A percentile compares a stretch with the other conserved stretches of the same genome.
phyloP scores from a whole-genome alignment of 306 rosid genomes.

The Gastrolobium villosum region DNA sequence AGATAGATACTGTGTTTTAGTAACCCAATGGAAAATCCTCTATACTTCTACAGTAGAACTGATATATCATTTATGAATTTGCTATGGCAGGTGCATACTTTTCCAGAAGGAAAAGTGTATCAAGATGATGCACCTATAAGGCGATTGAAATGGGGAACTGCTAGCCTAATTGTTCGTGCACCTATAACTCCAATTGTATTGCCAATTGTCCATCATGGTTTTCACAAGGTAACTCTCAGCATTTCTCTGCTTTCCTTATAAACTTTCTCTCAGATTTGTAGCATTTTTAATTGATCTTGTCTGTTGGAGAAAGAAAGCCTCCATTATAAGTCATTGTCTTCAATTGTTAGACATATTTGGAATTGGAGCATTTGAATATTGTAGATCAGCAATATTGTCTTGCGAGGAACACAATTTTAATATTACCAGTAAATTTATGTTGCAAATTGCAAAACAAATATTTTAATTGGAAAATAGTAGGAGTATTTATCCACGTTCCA shows the following conservation, averaged over 20 bases:
- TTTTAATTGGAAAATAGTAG: slow-evolving; percentile 32
- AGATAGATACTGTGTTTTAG: background rate
- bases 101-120: slow-evolving; percentile 89
- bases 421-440: slow-evolving; percentile 3
- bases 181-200: slow-evolving; percentile 81
- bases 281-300: slow-evolving; percentile 25
- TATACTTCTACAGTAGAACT: slow-evolving; percentile 15
- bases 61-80: slow-evolving; percentile 39
- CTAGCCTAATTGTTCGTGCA: slow-evolving; percentile 92
- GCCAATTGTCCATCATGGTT: slow-evolving; percentile 89
- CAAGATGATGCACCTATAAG: slow-evolving; percentile 87
- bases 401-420: slow-evolving; percentile 7
- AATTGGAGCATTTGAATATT: slow-evolving; percentile 32
- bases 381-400: slow-evolving; percentile 15
- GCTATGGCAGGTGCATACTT: slow-evolving; percentile 78
- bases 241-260: background rate
- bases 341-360: slow-evolving; percentile 24
- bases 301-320: slow-evolving; percentile 34
- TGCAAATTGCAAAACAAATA: slow-evolving; percentile 41
- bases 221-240: slow-evolving; percentile 67
- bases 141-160: slow-evolving; percentile 94
- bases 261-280: background rate
- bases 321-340: slow-evolving; percentile 4
- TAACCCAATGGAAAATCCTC: slow-evolving; percentile 11
- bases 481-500: slow-evolving; percentile 4